Base-by-base conservation (phyloP, 331 rosid species). In the Cucumis variabilis region DNA sequence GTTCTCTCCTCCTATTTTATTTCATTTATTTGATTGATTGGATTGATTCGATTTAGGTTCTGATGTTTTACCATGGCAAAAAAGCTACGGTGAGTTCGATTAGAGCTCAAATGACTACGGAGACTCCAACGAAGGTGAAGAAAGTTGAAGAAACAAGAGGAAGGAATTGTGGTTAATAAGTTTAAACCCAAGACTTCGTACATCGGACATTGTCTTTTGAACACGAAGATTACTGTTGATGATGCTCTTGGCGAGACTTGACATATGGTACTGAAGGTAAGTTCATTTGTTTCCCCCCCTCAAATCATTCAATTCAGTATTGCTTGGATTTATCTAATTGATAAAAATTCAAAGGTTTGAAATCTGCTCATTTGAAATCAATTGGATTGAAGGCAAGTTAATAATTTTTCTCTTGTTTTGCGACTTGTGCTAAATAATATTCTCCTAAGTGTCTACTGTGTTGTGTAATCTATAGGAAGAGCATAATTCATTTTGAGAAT, bases 141-240 rank as follows among this genome's bases (percentile, higher is more conserved):
- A 97, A 97, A 87, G 93, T 93, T 98, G 9, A 97, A 97, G 95
- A 97, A 97, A 87, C 91, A 93, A 30, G 99, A 97, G 7, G 98
- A 97, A 93, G 98, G 95, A 33, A 92, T 97, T 12, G 86, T 97
- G 2, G 97, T 94, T 37, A 97, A 97, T 91, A 95, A 93, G 87
- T 97, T 44, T 91, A 97, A 92, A 86, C 98, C 98, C 15, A 97
- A 97, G 90, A 85, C 88, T 4, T 98, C 99, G 14, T 97, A 97
- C 94, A 50, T 2, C 62, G 96, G 96, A 0, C 92, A 93, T 72
- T 92, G 95, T 89, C 96, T 97, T 65, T 95, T 97, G 86, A 97
- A 97, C 94, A 97, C 99, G 23, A 97, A 93, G 94, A 97, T 97
- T 92, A 97, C 99, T 13, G 99, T 93, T 44, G 99, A 97, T 86